Conservation (phyloP, 2,329 filamentous ascomycete genomes). For the Talaromyces marneffei region DNA sequence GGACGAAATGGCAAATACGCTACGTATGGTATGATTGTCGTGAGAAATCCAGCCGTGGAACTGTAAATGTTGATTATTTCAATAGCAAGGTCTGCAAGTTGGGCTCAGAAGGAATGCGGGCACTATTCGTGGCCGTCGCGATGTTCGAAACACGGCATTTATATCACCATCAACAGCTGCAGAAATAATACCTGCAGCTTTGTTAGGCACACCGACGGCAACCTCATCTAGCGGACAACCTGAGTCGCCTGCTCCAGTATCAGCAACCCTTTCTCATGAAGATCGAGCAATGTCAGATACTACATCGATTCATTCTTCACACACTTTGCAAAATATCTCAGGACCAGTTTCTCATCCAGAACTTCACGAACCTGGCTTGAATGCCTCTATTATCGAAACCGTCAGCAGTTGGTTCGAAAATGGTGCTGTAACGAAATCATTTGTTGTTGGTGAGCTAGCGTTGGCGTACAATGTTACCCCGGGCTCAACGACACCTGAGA, state of each 20-base stretch:
- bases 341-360: constrained; percentile 75
- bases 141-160: constrained; percentile 72
- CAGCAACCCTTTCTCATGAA: constrained; percentile 48
- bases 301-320: constrained; percentile 83
- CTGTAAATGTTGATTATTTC: constrained; percentile 17
- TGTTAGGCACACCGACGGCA: neutral
- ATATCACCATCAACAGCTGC: constrained; percentile 9
- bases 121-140: constrained; percentile 79
- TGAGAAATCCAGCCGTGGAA: neutral
- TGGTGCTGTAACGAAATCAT: constrained; percentile 63
- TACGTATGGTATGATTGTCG: constrained; percentile 36
- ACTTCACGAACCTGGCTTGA: constrained; percentile 70
- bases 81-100: constrained; percentile 41
- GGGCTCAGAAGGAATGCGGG: constrained; percentile 62
- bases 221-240: constrained; percentile 9
- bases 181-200: constrained; percentile 23
- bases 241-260: constrained; percentile 23
- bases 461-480: constrained; percentile 63
- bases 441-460: constrained; percentile 81
- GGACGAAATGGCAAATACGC: constrained; percentile 45
- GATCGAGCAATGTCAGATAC: constrained; percentile 74
- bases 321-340: constrained; percentile 65
- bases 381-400: constrained; percentile 84
- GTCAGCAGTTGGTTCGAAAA: constrained; percentile 80
- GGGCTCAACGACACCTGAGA: constrained; percentile 33